Conservation (phyloP, 1,284 basidiomycete genomes). For the Gomphus bonarii region DNA sequence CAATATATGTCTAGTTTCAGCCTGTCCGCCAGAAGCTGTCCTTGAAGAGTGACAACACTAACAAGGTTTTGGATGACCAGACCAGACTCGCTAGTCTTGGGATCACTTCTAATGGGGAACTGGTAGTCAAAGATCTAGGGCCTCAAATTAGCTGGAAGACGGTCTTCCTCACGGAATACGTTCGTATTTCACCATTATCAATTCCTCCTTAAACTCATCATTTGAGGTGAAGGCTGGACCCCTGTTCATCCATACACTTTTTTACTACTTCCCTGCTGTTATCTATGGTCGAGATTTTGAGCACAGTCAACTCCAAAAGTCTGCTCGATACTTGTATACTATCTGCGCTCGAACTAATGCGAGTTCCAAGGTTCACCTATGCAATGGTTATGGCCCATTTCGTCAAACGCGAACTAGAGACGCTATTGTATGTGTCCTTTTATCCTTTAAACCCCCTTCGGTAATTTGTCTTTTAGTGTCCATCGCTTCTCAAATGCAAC, state of each 20-base stretch:
- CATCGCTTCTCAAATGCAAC: conserved; percentile 94
- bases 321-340: conserved; percentile 15
- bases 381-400: conserved; percentile 81
- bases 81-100: conserved; percentile 48
- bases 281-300: conserved; percentile 62
- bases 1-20: conserved; percentile 43
- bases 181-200: conserved; percentile 29
- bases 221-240: conserved; percentile 60
- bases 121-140: conserved; percentile 82
- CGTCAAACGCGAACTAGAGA: conserved; percentile 88
- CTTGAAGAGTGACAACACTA: conserved; percentile 40
- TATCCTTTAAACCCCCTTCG: background rate
- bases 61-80: conserved; percentile 51
- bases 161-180: conserved; percentile 88
- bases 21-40: conserved; percentile 65
- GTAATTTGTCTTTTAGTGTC: conserved; percentile 35
- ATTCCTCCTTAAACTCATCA: background rate
- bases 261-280: conserved; percentile 64
- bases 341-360: conserved; percentile 1
- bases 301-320: conserved; percentile 77
- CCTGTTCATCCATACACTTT: conserved; percentile 81
- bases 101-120: conserved; percentile 44
- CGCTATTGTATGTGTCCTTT: conserved; percentile 55
- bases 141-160: conserved; percentile 80
- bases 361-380: conserved; percentile 55